Conservation (phyloP, 2,329 filamentous ascomycete species). For the Ophiobolus disseminans region DNA sequence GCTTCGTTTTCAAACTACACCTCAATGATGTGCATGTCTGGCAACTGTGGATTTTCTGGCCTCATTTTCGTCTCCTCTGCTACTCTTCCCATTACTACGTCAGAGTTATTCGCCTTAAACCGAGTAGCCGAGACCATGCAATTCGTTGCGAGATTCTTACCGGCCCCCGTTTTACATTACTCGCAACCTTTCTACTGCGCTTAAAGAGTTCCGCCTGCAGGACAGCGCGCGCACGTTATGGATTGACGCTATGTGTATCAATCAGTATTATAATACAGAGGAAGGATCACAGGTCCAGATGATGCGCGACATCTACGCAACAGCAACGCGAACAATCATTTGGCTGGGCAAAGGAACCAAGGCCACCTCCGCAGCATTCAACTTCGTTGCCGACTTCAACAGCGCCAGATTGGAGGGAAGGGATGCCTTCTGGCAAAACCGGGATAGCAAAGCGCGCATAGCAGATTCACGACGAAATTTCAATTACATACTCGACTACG, state of each 20-base stretch:
- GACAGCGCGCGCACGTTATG: constrained; percentile 5
- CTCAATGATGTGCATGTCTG: no score
- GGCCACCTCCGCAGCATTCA: neutral
- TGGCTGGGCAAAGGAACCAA: constrained; percentile 13
- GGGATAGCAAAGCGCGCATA: neutral
- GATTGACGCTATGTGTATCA: constrained; percentile 14
- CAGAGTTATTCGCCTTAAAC: constrained; percentile 1
- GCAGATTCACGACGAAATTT: neutral
- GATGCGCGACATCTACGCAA: constrained; percentile 17
- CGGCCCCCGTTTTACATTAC: constrained; percentile 6
- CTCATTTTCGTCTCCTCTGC: neutral
- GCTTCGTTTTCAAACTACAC: no score
- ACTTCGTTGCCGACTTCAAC: neutral
- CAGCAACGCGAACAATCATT: constrained; percentile 7
- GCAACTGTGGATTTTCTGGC: no score
- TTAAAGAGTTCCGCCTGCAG: constrained; percentile 3
- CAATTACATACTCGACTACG: constrained; percentile 5
- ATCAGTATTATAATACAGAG: constrained; percentile 11
- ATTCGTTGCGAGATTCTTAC: constrained; percentile 8
- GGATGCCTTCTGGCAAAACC: neutral
- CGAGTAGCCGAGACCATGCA: neutral
- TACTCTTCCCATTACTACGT: neutral
- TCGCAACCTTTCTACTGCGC: constrained; percentile 10
- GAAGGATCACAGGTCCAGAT: constrained; percentile 12
- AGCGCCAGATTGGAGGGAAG: neutral